Conservation (phyloP, 2,329 filamentous ascomycete genomes). For the Diaporthe longicolla region DNA sequence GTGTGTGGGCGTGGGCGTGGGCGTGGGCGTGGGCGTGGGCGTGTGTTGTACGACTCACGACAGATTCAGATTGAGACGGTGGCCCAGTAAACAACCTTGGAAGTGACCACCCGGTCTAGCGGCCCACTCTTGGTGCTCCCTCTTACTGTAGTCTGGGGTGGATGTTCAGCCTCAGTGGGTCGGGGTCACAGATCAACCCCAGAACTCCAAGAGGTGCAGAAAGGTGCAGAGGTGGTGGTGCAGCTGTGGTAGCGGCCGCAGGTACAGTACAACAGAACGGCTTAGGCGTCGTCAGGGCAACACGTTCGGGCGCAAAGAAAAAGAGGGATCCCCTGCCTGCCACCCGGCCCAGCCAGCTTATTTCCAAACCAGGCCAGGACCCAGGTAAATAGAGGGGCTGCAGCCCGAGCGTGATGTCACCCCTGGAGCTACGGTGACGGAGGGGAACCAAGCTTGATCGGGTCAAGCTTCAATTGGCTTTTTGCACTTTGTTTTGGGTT, state of each 20-base stretch:
- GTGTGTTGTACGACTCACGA: slow-evolving; percentile 31
- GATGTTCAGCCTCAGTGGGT: slow-evolving; percentile 38
- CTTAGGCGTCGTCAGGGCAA: slow-evolving; percentile 16
- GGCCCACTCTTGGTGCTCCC: slow-evolving; percentile 1
- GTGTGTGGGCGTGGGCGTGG: neutral
- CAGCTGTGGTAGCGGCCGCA: slow-evolving; percentile 5
- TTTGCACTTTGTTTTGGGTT: slow-evolving; percentile 21
- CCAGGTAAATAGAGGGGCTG: slow-evolving; percentile 29
- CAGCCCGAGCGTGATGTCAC: slow-evolving; percentile 34
- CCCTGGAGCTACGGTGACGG: slow-evolving; percentile 9
- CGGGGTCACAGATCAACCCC: slow-evolving; percentile 33
- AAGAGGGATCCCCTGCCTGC: slow-evolving; percentile 24
- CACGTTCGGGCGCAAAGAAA: neutral
- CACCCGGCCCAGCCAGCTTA: neutral
- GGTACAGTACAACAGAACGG: slow-evolving; percentile 8
- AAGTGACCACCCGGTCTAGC: slow-evolving; percentile 12
- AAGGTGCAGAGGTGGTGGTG: neutral
- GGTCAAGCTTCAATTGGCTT: slow-evolving; percentile 34
- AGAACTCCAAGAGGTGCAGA: neutral
- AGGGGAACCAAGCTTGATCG: slow-evolving; percentile 16
- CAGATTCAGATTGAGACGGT: slow-evolving; percentile 21
- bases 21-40: neutral
- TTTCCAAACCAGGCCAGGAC: neutral
- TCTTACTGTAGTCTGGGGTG: slow-evolving; percentile 18
- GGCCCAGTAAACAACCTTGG: slow-evolving; percentile 32